Evolutionary conservation across 2,329 filamentous ascomycete genomes (phyloP).

Genomic region (Aureobasidium uvarum): DNA sequence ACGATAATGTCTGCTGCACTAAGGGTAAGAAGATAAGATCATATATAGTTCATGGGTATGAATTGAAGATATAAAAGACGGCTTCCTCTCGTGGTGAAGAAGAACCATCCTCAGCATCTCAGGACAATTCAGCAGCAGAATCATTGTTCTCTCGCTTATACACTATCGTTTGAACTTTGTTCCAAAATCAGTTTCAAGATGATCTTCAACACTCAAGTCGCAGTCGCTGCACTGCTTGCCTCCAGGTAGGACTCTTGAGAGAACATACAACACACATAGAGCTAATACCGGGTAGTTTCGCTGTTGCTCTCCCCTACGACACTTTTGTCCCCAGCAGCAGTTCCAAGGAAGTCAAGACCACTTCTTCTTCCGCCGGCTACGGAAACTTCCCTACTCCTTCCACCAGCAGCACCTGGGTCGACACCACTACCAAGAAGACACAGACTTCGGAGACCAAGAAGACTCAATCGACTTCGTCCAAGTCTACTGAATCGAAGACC

Average conservation of each 20-base stretch:
- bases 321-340: not conserved
- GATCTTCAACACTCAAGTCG: constrained; percentile 24
- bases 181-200: constrained; percentile 8
- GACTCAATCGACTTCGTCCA: not conserved
- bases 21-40: not conserved
- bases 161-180: constrained; percentile 14
- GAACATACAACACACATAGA: no score
- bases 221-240: constrained; percentile 21
- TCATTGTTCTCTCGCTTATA: constrained; percentile 12
- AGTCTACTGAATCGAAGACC: constrained; percentile 10
- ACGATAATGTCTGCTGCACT: constrained; percentile 7
- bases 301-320: constrained; percentile 15
- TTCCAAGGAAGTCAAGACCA: constrained; percentile 6
- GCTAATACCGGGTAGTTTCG: constrained; percentile 3
- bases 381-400: constrained; percentile 10
- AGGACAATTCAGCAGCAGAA: constrained; percentile 11
- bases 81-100: not conserved
- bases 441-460: constrained; percentile 4
- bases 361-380: constrained; percentile 12
- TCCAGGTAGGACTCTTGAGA: not conserved
- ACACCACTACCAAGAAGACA: not conserved
- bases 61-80: constrained; percentile 8
- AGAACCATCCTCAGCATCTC: not conserved
- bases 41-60: no score
- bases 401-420: constrained; percentile 4